These are phyloP conservation scores for Gracilaria domingensis DNA, from an alignment of 23 red algal genomes.

Conservation along the genomic window DNA sequence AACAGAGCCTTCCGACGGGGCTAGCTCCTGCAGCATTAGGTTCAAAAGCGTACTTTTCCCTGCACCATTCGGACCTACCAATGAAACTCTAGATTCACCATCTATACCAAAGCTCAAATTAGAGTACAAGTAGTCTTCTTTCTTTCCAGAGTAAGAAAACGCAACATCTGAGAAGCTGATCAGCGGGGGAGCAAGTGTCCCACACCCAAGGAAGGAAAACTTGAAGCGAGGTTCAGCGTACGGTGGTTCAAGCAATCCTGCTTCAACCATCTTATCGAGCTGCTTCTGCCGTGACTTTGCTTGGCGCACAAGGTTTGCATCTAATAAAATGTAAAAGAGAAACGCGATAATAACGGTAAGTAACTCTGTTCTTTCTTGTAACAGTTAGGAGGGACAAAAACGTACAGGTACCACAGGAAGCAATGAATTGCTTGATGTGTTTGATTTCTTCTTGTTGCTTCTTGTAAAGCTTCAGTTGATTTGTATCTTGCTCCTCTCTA, in stretches of 20 bases:
- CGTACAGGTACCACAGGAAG: conserved; percentile 82
- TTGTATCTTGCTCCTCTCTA: conserved; percentile 89
- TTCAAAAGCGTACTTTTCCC: conserved; percentile 98
- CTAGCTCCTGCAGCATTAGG: conserved; percentile 83
- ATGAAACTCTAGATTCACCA: conserved; percentile 85
- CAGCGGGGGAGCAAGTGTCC: conserved; percentile 81
- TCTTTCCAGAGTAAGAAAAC: conserved; percentile 86
- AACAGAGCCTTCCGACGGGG: conserved; percentile 78
- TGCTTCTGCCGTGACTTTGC: conserved; percentile 93
- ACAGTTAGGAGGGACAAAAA: not conserved
- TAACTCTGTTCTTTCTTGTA: not conserved
- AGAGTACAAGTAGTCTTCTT: conserved; percentile 82
- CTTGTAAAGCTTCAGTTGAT: conserved; percentile 87
- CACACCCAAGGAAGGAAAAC: conserved; percentile 88
- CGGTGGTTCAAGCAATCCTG: conserved; percentile 75
- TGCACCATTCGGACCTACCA: conserved; percentile 98
- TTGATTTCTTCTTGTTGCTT: conserved; percentile 89
- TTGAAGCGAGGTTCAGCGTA: conserved; percentile 82
- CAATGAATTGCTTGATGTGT: conserved; percentile 96
- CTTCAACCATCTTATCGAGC: conserved; percentile 91
- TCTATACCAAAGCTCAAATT: conserved; percentile 94
- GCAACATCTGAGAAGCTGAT: conserved; percentile 92
- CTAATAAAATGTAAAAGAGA: not conserved
- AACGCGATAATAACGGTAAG: not conserved
- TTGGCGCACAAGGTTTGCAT: conserved; percentile 90